Evolutionary conservation across 2,329 filamentous ascomycete genomes (phyloP).

Genomic region (Epichloe sibirici): DNA sequence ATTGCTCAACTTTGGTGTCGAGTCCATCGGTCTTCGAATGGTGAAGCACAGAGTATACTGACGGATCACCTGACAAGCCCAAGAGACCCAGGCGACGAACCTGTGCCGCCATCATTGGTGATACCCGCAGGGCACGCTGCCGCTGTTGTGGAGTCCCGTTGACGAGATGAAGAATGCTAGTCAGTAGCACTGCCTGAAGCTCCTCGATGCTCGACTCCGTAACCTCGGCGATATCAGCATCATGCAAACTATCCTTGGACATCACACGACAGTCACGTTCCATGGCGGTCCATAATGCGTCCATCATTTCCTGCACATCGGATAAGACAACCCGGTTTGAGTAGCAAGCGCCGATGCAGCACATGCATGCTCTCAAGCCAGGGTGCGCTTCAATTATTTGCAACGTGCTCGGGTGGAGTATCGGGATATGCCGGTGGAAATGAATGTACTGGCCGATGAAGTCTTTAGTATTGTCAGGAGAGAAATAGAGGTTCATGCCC

Average conservation of each 20-base stretch:
- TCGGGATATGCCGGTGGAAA: conserved; percentile 62
- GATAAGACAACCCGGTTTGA: conserved; percentile 47
- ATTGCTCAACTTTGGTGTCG: conserved; percentile 15
- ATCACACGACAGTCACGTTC: conserved; percentile 41
- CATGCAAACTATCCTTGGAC: conserved; percentile 14
- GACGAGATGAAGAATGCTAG: conserved; percentile 53
- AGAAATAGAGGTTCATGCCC: conserved; percentile 49
- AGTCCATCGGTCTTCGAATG: conserved; percentile 44
- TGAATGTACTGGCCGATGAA: conserved; percentile 61
- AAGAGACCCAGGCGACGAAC: conserved; percentile 45
- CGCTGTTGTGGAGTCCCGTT: conserved; percentile 57
- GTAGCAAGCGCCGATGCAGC: conserved; percentile 64
- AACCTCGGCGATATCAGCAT: conserved; percentile 14
- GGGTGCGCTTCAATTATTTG: conserved; percentile 53
- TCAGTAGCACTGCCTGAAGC: conserved; percentile 52
- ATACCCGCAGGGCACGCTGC: conserved; percentile 47
- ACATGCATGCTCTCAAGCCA: conserved; percentile 56
- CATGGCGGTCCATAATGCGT: conserved; percentile 46
- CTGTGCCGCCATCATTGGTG: conserved; percentile 43
- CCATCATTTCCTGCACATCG: conserved; percentile 57
- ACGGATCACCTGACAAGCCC: conserved; percentile 30
- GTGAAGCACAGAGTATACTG: conserved; percentile 40
- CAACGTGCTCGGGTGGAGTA: conserved; percentile 62
- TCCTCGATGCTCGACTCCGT: conserved; percentile 44
- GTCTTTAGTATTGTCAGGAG: conserved; percentile 55